Percentiles rank a stretch among this genome's conserved stretches.
Conservation (phyloP, 495 filamentous ascomycete genomes). For the Penicillium bovifimosum region DNA sequence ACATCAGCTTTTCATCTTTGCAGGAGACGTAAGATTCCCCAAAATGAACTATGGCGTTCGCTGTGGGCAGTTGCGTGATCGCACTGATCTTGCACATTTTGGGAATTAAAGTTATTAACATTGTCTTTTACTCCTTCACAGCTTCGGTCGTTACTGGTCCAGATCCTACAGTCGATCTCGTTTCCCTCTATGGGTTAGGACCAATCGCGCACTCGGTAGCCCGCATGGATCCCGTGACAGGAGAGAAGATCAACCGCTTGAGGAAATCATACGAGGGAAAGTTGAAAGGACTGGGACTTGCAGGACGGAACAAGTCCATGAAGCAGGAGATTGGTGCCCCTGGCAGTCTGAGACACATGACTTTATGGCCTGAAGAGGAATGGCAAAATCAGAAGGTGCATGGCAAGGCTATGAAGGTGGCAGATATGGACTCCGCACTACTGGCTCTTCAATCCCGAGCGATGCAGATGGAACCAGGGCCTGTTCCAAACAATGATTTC, state of each 20-base stretch:
- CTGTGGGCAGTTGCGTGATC: constrained; percentile 24
- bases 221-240: constrained; percentile 56
- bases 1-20: constrained; percentile 46
- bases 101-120: constrained; percentile 42
- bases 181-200: constrained; percentile 57
- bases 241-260: constrained; percentile 68
- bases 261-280: constrained; percentile 72
- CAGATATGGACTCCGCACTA: constrained; percentile 41
- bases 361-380: constrained; percentile 59
- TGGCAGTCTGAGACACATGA: constrained; percentile 40
- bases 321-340: constrained; percentile 42
- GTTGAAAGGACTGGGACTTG: constrained; percentile 54
- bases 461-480: constrained; percentile 53
- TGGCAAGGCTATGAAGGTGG: constrained; percentile 51
- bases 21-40: constrained; percentile 47
- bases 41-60: constrained; percentile 24
- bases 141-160: constrained; percentile 47
- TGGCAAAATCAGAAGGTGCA: constrained; percentile 58
- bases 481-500: constrained; percentile 49
- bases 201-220: constrained; percentile 58
- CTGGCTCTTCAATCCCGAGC: constrained; percentile 46
- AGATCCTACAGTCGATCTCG: constrained; percentile 57
- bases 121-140: constrained; percentile 30
- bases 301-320: constrained; percentile 57
- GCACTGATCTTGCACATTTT: constrained; percentile 22